Evolutionary conservation across 164 flowering plant genomes (phyloP), one percentile per base, ranked within the genome.

Genomic region (Annona cherimola): DNA sequence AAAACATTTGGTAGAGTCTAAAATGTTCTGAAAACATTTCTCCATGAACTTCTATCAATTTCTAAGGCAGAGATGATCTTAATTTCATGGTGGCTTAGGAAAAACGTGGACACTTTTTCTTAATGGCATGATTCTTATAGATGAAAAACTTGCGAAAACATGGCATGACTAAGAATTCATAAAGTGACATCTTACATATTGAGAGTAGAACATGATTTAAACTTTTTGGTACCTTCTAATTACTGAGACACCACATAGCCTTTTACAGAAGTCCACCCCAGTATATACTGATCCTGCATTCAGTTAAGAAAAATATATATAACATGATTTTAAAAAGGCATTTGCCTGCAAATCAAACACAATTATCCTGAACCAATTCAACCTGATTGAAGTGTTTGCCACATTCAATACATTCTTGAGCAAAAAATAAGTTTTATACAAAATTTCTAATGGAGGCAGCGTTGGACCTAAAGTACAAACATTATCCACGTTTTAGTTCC

Each of bases 241-340:
- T 19, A 95, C 83, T 72, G 98, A 92, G 50, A 95, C 98, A 63
- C 99, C 99, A 70, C 98, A 95, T 73, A 95, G 80, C 77, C 97
- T 89, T 85, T 95, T 95, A 75, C 98, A 95, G 83, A 95, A 95
- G 78, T 93, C 99, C 66, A 95, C 99, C 61, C 99, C 98, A 77
- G 90, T 86, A 81, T 95, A 95, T n/a, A 95, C 98, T 66, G 95
- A 89, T 19, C 86, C 98, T 93, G 96, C 80, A 82, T 45, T 69
- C 35, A 68, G 39, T 19, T n/a, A 66, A n/a, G 45, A 42, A 66
- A 50, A 50, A 50, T 50, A 50, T 8, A 50, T 50, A 63, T 12
- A 63, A 63, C 41, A 18, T 61, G 41, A 63, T 39, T n/a, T 63
- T 40, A 39, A 44, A 72, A 14, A 57, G 63, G 16, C 42, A 16